phyloP scores from a whole-genome alignment of 1,139 yeast species.

The Nematodospora anomalae region DNA sequence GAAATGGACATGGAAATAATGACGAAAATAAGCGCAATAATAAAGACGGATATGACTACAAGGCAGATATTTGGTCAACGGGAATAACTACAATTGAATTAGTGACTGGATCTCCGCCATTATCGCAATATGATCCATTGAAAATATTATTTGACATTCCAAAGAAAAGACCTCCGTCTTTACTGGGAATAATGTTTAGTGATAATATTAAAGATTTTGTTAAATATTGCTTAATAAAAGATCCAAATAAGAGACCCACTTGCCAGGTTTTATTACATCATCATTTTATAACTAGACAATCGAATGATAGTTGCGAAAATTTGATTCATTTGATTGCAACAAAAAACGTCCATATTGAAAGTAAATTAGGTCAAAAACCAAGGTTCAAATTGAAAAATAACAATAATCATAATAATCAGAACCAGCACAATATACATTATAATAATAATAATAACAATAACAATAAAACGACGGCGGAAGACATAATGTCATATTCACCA shows the following conservation, averaged over 20 bases:
- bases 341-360: conserved; percentile 10
- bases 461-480: background rate
- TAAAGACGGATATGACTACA: conserved; percentile 63
- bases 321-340: conserved; percentile 10
- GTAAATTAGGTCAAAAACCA: conserved; percentile 12
- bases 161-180: conserved; percentile 61
- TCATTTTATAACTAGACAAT: conserved; percentile 37
- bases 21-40: conserved; percentile 33
- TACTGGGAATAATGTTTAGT: conserved; percentile 46
- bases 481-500: background rate
- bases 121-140: conserved; percentile 68
- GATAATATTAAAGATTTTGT: conserved; percentile 61
- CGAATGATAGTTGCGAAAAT: conserved; percentile 7
- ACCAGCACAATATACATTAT: background rate
- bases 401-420: background rate
- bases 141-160: conserved; percentile 75
- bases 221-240: conserved; percentile 55
- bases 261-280: conserved; percentile 46
- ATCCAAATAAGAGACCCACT: conserved; percentile 54
- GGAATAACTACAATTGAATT: conserved; percentile 83
- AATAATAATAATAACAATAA: conserved; percentile 3
- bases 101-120: conserved; percentile 72
- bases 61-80: conserved; percentile 86
- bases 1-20: conserved; percentile 43
- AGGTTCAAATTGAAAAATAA: conserved; percentile 9